Conservation (phyloP, 1,284 basidiomycete species). For the Kalmanozyma brasiliensis region DNA sequence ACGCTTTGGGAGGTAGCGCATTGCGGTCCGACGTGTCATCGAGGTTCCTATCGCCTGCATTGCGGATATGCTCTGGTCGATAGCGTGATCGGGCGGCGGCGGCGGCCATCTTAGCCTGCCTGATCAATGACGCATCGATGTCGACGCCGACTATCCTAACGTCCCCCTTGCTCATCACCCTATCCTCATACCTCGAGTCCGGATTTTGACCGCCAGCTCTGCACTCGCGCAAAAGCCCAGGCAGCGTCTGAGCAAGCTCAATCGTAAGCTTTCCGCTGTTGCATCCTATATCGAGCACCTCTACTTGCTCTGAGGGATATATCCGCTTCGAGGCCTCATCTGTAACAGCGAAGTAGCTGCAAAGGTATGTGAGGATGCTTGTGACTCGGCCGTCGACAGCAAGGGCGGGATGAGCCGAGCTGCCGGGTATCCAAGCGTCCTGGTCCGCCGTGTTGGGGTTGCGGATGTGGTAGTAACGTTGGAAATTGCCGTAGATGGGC, state of each 20-base stretch:
- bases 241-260: conserved; percentile 29
- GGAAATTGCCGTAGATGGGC: conserved; percentile 42
- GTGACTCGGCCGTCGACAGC: conserved; percentile 24
- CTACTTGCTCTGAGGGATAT: neutral
- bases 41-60: neutral
- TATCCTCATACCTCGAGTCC: no score
- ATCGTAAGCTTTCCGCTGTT: conserved; percentile 39
- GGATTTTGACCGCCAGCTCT: no score
- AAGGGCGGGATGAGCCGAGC: conserved; percentile 19
- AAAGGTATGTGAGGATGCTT: conserved; percentile 20
- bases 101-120: conserved; percentile 25
- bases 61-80: conserved; percentile 5
- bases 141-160: conserved; percentile 28
- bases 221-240: neutral
- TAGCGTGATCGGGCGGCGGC: conserved; percentile 16
- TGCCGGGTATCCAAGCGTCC: neutral
- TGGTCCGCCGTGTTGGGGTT: conserved; percentile 17
- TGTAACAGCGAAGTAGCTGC: neutral
- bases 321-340: no score
- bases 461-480: conserved; percentile 46
- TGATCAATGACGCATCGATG: conserved; percentile 32
- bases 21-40: neutral
- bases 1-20: conserved; percentile 12
- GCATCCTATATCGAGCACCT: conserved; percentile 41
- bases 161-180: neutral